A percentile compares a stretch with the other conserved stretches of the same genome.
phyloP scores from a whole-genome alignment of 2,329 filamentous ascomycete genomes.

The Phyllosticta citribraziliensis region DNA sequence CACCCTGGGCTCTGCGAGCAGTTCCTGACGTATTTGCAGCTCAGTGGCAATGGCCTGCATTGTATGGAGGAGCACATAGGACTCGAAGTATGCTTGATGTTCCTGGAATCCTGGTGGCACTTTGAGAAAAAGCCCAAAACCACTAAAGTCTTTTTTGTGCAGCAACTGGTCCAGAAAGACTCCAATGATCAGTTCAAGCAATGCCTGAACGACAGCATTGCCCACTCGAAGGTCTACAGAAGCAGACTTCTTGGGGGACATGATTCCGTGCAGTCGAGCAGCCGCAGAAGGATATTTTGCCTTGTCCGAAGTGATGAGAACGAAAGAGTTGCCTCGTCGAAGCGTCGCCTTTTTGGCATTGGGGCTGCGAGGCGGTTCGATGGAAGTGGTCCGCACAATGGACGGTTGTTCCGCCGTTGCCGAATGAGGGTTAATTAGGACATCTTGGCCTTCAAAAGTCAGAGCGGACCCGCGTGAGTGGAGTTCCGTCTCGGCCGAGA shows the following conservation, averaged over 20 bases:
- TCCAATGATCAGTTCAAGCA: slow-evolving; percentile 66
- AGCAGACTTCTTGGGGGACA: slow-evolving; percentile 48
- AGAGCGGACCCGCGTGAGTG: slow-evolving; percentile 70
- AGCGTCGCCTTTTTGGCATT: slow-evolving; percentile 46
- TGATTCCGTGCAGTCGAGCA: slow-evolving; percentile 53
- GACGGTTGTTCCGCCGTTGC: slow-evolving; percentile 50
- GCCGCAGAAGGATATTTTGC: slow-evolving; percentile 45
- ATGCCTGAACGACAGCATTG: slow-evolving; percentile 62
- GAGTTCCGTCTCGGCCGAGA: slow-evolving; percentile 78
- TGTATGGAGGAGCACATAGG: slow-evolving; percentile 69
- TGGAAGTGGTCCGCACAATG: slow-evolving; percentile 64
- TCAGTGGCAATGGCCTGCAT: slow-evolving; percentile 60
- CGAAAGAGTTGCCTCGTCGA: slow-evolving; percentile 79
- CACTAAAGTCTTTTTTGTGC: slow-evolving; percentile 78
- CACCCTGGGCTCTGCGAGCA: slow-evolving; percentile 70
- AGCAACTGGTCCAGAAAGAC: slow-evolving; percentile 83
- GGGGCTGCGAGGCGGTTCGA: slow-evolving; percentile 30
- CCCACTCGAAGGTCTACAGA: slow-evolving; percentile 42
- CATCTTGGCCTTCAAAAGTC: slow-evolving; percentile 76
- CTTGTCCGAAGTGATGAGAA: slow-evolving; percentile 68
- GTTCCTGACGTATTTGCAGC: slow-evolving; percentile 56
- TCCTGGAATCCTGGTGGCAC: slow-evolving; percentile 88
- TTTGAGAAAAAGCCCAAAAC: slow-evolving; percentile 76
- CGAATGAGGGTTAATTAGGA: slow-evolving; percentile 68
- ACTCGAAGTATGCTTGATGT: slow-evolving; percentile 91